Percentiles rank a stretch among this genome's conserved stretches.
phyloP scores from a whole-genome alignment of 495 filamentous ascomycete genomes.

The Aspergillus cavernicola region DNA sequence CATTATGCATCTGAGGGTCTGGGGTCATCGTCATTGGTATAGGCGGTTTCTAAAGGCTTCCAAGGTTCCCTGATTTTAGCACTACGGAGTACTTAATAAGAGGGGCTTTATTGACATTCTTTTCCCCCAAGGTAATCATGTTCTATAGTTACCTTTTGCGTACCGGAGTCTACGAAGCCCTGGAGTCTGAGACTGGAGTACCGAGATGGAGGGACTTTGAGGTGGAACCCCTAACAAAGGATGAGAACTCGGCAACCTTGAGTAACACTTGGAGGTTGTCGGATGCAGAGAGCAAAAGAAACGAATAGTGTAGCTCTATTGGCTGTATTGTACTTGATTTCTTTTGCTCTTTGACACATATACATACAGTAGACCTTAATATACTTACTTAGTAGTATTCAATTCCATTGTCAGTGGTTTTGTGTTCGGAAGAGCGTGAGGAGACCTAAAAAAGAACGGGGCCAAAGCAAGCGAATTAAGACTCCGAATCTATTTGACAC shows the following conservation, averaged over 20 bases:
- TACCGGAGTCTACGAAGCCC: too few relatives aligned
- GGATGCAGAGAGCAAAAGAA: too few relatives aligned
- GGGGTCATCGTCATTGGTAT: conserved; percentile 10
- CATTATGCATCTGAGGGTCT: conserved; percentile 18
- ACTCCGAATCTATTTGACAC: conserved; percentile 3
- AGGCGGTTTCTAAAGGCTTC: background rate
- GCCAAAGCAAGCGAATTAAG: conserved; percentile 27
- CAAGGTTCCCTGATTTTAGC: conserved; percentile 9
- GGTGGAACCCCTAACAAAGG: conserved; percentile 5
- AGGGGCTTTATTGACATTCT: background rate
- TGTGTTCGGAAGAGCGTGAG: background rate
- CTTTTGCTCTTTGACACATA: too few relatives aligned
- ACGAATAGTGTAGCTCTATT: background rate
- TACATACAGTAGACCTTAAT: too few relatives aligned
- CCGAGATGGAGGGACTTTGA: conserved; percentile 6
- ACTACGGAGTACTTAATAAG: background rate
- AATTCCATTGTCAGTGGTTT: conserved; percentile 5
- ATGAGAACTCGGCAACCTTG: background rate
- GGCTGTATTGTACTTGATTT: background rate
- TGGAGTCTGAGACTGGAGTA: too few relatives aligned
- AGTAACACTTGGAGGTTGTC: too few relatives aligned
- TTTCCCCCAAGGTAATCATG: background rate
- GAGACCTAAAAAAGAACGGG: conserved; percentile 15
- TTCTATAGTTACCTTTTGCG: conserved; percentile 2
- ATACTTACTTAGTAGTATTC: background rate